A percentile compares a stretch with the other conserved stretches of the same genome.
These are phyloP conservation scores for Triglochin maritima DNA, from an alignment of 106 monocot genomes.

Conservation along the genomic window DNA sequence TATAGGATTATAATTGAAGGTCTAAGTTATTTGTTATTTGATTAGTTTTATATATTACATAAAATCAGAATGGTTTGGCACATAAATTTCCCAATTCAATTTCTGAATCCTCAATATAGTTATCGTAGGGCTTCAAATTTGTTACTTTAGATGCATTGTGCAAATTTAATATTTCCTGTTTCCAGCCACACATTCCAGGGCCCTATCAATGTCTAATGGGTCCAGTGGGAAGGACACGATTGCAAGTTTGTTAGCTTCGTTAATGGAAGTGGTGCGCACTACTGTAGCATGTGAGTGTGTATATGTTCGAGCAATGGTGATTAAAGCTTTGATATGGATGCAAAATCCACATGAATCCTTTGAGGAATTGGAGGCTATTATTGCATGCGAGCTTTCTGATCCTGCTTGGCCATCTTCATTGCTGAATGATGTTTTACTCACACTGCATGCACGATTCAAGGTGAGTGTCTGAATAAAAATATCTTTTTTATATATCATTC, in stretches of 20 bases:
- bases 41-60: no score
- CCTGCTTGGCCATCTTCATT: conserved; percentile 85
- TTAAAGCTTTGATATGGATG: conserved; percentile 99
- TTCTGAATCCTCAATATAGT: no score
- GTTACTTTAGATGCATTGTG: neutral
- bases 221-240: conserved; percentile 61
- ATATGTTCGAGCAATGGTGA: conserved; percentile 93
- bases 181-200: conserved; percentile 45
- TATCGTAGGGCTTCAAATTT: neutral
- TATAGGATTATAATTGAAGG: no score
- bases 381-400: conserved; percentile 93
- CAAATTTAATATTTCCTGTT: neutral
- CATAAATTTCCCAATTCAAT: no score
- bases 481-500: neutral
- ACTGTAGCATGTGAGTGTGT: conserved; percentile 99
- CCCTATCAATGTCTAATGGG: conserved; percentile 40
- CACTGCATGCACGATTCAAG: conserved; percentile 97
- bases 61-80: no score
- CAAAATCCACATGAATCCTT: conserved; percentile 94
- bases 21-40: no score
- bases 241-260: conserved; percentile 87
- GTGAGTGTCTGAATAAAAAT: conserved; percentile 17
- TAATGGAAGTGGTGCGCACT: conserved; percentile 98
- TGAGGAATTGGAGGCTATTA: conserved; percentile 80
- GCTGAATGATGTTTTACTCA: conserved; percentile 85